A percentile compares a stretch with the other conserved stretches of the same genome.
These are phyloP conservation scores for Plasmopara viticola DNA, from an alignment of 352 stramenopile species.

Conservation along the genomic window DNA sequence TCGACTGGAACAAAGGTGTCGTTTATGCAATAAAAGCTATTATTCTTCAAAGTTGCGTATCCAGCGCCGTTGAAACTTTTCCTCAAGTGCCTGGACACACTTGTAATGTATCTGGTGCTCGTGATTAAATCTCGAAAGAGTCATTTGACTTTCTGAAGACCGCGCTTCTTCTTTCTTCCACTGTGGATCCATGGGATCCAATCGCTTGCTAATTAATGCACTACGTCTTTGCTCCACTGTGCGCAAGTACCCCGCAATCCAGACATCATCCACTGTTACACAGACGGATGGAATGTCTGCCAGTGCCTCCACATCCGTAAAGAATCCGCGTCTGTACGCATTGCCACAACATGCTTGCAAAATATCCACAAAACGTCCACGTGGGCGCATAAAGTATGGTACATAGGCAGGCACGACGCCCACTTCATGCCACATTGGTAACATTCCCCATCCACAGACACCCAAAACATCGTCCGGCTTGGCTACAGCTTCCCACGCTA, in stretches of 20 bases:
- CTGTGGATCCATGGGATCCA: conserved; percentile 55
- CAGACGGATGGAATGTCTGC: conserved; percentile 60
- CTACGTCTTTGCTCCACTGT: conserved; percentile 51
- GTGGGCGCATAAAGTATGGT: conserved; percentile 73
- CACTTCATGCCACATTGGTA: conserved; percentile 68
- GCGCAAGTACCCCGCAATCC: conserved; percentile 74
- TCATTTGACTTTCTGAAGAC: conserved; percentile 46
- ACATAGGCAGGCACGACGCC: conserved; percentile 75
- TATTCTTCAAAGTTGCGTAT: conserved; percentile 61
- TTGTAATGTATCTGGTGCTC: conserved; percentile 79
- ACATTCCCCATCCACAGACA: conserved; percentile 75
- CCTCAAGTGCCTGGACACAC: conserved; percentile 69
- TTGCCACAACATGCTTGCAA: conserved; percentile 64
- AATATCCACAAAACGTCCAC: conserved; percentile 70
- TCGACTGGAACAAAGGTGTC: too few species aligned
- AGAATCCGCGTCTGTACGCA: conserved; percentile 72
- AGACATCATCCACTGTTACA: conserved; percentile 79
- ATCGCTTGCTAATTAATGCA: conserved; percentile 70
- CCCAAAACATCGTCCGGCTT: conserved; percentile 57
- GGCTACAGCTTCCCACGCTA: conserved; percentile 59
- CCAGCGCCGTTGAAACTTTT: conserved; percentile 52
- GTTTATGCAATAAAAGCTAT: too few species aligned
- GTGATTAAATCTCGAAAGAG: conserved; percentile 76
- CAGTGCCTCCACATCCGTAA: conserved; percentile 58
- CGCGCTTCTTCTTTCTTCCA: conserved; percentile 62